These are phyloP conservation scores for Alnus glutinosa DNA, from an alignment of 306 rosid species.

Conservation along the genomic window DNA sequence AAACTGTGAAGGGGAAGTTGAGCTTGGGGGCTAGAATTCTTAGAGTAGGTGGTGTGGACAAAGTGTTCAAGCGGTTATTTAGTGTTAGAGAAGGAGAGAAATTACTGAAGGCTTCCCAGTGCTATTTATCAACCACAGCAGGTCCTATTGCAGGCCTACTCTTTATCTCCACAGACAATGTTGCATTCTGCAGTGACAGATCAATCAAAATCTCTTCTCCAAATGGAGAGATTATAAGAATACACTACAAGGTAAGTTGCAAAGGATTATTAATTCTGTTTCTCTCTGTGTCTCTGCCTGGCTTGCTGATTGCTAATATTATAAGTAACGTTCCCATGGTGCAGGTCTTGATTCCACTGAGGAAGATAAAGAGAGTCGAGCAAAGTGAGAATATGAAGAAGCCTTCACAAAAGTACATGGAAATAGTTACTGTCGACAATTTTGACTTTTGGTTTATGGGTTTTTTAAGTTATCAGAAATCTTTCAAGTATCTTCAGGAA, in stretches of 20 bases:
- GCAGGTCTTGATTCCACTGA: constrained; percentile 53
- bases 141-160: constrained; percentile 91
- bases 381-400: constrained; percentile 43
- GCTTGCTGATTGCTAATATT: constrained; percentile 10
- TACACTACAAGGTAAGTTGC: constrained; percentile 54
- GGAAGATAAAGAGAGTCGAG: constrained; percentile 40
- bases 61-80: constrained; percentile 58
- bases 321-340: not conserved
- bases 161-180: constrained; percentile 69
- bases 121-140: constrained; percentile 73
- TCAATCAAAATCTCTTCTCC: constrained; percentile 59
- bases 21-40: constrained; percentile 73
- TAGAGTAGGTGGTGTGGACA: constrained; percentile 64
- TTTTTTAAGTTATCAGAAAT: constrained; percentile 51
- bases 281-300: not conserved
- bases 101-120: constrained; percentile 60
- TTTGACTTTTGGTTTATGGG: constrained; percentile 78
- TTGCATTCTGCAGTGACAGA: constrained; percentile 81
- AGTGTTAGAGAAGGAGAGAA: constrained; percentile 59
- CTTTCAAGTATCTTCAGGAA: constrained; percentile 40
- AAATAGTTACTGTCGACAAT: constrained; percentile 55
- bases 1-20: constrained; percentile 73
- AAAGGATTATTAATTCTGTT: not conserved
- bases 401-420: constrained; percentile 56
- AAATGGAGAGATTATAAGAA: constrained; percentile 46